These are phyloP conservation scores for Kluyveromyces starmeri DNA, from an alignment of 805 yeast species.

Conservation along the genomic window DNA sequence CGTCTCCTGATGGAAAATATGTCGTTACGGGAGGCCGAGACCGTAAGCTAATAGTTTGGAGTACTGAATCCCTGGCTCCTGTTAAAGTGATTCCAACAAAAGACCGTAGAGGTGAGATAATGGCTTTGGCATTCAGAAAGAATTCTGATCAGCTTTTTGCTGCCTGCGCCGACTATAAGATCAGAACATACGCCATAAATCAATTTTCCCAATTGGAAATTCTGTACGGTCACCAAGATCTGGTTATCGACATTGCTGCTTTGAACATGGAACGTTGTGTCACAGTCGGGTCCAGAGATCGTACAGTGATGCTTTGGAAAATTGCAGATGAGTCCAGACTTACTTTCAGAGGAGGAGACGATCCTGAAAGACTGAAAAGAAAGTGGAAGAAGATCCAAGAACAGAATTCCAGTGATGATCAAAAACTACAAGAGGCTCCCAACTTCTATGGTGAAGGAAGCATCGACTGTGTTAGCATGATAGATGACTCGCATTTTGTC, in stretches of 20 bases:
- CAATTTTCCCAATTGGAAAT: conserved; percentile 87
- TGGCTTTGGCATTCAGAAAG: conserved; percentile 69
- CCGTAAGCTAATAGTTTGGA: conserved; percentile 76
- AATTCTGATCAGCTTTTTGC: conserved; percentile 81
- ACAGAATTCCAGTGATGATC: conserved; percentile 24
- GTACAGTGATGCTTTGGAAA: conserved; percentile 94
- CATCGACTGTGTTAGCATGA: conserved; percentile 81
- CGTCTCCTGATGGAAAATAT: conserved; percentile 76
- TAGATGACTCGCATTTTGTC: conserved; percentile 85
- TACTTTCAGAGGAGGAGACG: conserved; percentile 87
- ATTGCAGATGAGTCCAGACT: conserved; percentile 90
- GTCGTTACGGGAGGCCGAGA: conserved; percentile 91
- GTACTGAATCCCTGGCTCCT: conserved; percentile 66
- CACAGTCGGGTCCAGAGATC: conserved; percentile 90
- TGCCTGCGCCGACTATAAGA: conserved; percentile 85
- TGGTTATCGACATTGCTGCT: conserved; percentile 73
- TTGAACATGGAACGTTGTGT: conserved; percentile 85
- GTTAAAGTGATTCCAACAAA: conserved; percentile 69
- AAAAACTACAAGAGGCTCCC: conserved; percentile 26
- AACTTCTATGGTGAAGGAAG: conserved; percentile 68
- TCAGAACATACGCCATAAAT: conserved; percentile 76
- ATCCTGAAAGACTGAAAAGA: conserved; percentile 35
- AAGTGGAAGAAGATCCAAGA: conserved; percentile 28
- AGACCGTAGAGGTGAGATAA: conserved; percentile 61
- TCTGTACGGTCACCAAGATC: conserved; percentile 91